Percentiles rank a stretch among this genome's conserved stretches.
Evolutionary conservation across 1,284 basidiomycete species (phyloP).

Genomic region (Tylopilus sp.): DNA sequence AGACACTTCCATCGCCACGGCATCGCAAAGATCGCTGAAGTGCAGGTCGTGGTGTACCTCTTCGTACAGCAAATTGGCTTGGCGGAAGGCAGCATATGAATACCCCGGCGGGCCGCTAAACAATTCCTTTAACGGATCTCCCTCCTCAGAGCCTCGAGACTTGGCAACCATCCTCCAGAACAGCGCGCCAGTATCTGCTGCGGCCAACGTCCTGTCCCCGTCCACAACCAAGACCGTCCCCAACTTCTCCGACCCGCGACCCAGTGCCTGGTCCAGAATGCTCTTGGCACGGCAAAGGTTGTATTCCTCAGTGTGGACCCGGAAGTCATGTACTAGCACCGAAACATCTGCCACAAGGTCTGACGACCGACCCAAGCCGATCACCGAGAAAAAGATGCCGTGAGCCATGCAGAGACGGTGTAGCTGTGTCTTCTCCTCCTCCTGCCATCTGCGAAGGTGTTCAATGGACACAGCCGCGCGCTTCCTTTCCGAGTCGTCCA

Average conservation of each 20-base stretch:
- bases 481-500: constrained; percentile 12
- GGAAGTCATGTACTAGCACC: constrained; percentile 12
- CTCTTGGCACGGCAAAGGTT: constrained; percentile 18
- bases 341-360: constrained; percentile 20
- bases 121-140: constrained; percentile 16
- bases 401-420: constrained; percentile 21
- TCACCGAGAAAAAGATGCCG: constrained; percentile 20
- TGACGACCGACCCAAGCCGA: constrained; percentile 13
- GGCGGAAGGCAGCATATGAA: constrained; percentile 17
- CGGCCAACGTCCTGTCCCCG: constrained; percentile 19
- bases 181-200: constrained; percentile 16
- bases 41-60: constrained; percentile 18
- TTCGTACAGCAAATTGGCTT: constrained; percentile 14
- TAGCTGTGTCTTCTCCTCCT: constrained; percentile 22
- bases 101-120: constrained; percentile 18
- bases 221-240: constrained; percentile 20
- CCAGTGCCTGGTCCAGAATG: constrained; percentile 18
- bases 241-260: constrained; percentile 14
- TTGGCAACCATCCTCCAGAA: constrained; percentile 18
- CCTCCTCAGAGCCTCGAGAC: constrained; percentile 16
- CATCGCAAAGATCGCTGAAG: constrained; percentile 18
- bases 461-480: constrained; percentile 14
- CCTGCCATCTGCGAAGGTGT: constrained; percentile 22
- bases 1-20: constrained; percentile 17
- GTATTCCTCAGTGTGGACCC: constrained; percentile 15